Base-by-base conservation (phyloP, 1,284 basidiomycete species). In the Cutaneotrichosporon sp. region DNA sequence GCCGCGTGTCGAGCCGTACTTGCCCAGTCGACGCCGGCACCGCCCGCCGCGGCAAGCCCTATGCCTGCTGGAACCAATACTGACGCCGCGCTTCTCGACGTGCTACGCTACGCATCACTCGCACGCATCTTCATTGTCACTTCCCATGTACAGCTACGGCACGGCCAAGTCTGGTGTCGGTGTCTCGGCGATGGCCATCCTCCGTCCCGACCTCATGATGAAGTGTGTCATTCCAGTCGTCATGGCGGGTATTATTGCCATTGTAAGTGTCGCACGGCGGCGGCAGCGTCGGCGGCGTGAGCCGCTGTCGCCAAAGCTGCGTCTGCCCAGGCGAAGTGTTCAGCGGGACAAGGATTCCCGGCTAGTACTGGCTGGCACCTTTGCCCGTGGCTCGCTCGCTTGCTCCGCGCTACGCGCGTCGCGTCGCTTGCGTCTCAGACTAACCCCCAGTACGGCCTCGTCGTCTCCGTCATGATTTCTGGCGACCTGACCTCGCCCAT, bases 211-310 rank as follows among this genome's bases (percentile, higher is more conserved):
- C 80, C 80, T 90, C 65, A 90, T 92, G 86, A 91, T 92, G 87
- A 88, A 81, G 83, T 94, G 87, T 81, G 86, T 91, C 59, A 86
- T 97, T 61, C 94, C 94, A 51, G 93, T 97, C 74, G 87, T 98
- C 77, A 97, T 98, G 93, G 91, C 93, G 80, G 93, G 93, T 91
- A 97, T 98, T 79, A 93, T 96, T 77, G 91, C 87, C 72, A 89
- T 92, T 63, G 75, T 76, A 46, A 59, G 73, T 72, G 13, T 0
- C 23, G 9, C 22, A n/a, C 33, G 12, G 26, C n/a, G n/a, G n/a
- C n/a, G n/a, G n/a, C n/a, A n/a, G n/a, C n/a, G n/a, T n/a, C n/a
- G n/a, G n/a, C n/a, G n/a, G n/a, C n/a, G n/a, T n/a, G n/a, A n/a
- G n/a, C n/a, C n/a, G n/a, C n/a, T n/a, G n/a, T n/a, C n/a, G n/a